phyloP scores from a whole-genome alignment of 805 yeast species.

The Isabelozyma pseudorhagii region DNA sequence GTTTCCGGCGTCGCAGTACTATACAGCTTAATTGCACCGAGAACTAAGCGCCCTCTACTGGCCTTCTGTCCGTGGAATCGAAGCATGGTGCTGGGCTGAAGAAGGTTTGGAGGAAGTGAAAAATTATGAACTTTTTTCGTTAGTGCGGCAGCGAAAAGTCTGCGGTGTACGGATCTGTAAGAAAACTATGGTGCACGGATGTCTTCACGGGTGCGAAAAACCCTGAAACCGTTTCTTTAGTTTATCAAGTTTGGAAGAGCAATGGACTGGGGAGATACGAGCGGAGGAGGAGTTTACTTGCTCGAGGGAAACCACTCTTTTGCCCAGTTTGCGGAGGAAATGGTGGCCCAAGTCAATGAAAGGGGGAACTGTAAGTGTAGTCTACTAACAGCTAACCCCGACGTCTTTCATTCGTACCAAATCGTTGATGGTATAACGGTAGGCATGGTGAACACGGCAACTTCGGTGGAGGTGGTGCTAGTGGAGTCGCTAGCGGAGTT shows the following conservation, averaged over 20 bases:
- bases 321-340: neutral
- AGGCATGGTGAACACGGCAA: constrained; percentile 1
- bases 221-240: too few species aligned
- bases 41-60: neutral
- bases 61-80: neutral
- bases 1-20: constrained; percentile 3
- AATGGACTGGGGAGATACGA: too few species aligned
- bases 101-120: neutral
- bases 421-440: neutral
- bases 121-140: neutral
- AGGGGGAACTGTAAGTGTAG: neutral
- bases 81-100: neutral
- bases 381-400: neutral
- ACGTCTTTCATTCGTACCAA: neutral
- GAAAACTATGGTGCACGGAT: neutral
- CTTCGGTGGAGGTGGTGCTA: constrained; percentile 3
- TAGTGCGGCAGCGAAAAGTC: neutral
- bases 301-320: neutral
- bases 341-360: neutral
- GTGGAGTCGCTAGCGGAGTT: constrained; percentile 7
- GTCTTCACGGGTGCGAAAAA: too few species aligned
- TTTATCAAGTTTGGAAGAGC: too few species aligned
- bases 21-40: neutral
- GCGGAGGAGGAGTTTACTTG: neutral
- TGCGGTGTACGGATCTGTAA: neutral